These are phyloP conservation scores for Botrytis paeoniae DNA, from an alignment of 2,329 filamentous ascomycete species.

Conservation along the genomic window DNA sequence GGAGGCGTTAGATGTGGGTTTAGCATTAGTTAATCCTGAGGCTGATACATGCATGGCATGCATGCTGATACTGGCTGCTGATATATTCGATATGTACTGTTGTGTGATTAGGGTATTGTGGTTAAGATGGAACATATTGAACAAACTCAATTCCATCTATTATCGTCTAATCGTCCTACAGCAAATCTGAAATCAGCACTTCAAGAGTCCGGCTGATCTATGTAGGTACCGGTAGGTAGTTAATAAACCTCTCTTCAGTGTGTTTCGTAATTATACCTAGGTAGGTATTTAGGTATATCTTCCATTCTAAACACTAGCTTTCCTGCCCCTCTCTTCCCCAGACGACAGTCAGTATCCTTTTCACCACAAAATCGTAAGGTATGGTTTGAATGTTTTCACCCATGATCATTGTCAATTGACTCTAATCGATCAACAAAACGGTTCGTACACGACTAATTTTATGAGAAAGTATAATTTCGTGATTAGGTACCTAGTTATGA, in stretches of 20 bases:
- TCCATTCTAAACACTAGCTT: background rate
- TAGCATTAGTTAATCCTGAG: background rate
- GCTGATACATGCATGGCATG: background rate
- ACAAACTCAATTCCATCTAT: background rate
- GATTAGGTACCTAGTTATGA: background rate
- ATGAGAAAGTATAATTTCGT: background rate
- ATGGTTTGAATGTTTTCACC: background rate
- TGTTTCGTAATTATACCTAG: background rate
- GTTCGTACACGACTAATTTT: background rate
- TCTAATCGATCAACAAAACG: background rate
- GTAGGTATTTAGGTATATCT: background rate
- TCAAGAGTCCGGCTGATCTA: background rate
- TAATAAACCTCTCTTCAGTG: background rate
- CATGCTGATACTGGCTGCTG: background rate
- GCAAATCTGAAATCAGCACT: background rate
- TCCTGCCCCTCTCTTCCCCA: background rate
- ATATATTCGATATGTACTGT: background rate
- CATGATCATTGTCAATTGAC: background rate
- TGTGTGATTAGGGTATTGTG: background rate
- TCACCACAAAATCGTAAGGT: background rate
- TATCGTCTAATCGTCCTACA: too few relatives aligned
- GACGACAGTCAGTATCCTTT: background rate
- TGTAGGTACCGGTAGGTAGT: background rate
- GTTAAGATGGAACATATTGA: background rate
- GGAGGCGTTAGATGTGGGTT: background rate